Conservation (phyloP, 2,329 filamentous ascomycete genomes). For the Fusarium sp. region DNA sequence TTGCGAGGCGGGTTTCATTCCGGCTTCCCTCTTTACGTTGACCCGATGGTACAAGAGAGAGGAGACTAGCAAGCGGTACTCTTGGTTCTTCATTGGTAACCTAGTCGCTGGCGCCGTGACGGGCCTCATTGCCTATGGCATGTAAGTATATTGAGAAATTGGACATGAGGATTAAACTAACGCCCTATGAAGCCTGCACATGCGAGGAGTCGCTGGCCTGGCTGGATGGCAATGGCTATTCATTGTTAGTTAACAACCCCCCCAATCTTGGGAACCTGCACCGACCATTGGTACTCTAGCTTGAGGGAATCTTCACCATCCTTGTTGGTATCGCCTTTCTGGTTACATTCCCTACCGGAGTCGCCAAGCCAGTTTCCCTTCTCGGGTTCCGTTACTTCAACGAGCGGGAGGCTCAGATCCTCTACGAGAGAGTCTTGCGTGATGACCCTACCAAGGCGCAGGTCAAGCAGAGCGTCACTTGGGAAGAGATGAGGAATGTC, state of each 20-base stretch:
- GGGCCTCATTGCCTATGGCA: slow-evolving; percentile 56
- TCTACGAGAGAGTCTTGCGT: slow-evolving; percentile 45
- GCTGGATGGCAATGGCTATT: slow-evolving; percentile 75
- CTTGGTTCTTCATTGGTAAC: slow-evolving; percentile 58
- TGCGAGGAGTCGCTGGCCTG: slow-evolving; percentile 56
- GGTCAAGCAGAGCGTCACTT: slow-evolving; percentile 41
- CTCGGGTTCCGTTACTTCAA: slow-evolving; percentile 46
- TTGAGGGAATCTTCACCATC: slow-evolving; percentile 52
- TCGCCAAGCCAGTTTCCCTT: slow-evolving; percentile 45
- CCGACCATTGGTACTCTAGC: slow-evolving; percentile 22
- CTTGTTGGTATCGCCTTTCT: slow-evolving; percentile 48
- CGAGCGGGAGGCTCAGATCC: slow-evolving; percentile 49
- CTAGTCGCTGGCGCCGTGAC: slow-evolving; percentile 54
- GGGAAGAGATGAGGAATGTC: slow-evolving; percentile 47
- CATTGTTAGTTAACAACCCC: slow-evolving; percentile 51
- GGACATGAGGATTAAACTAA: not conserved
- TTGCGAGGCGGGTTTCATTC: slow-evolving; percentile 52
- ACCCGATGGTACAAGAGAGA: slow-evolving; percentile 59
- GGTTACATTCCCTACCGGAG: slow-evolving; percentile 45
- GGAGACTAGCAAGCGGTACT: slow-evolving; percentile 57
- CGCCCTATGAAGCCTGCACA: slow-evolving; percentile 3
- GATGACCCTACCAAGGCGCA: slow-evolving; percentile 47
- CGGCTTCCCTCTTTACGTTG: slow-evolving; percentile 58
- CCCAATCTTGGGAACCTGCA: not conserved
- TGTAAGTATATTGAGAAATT: not conserved